Base-by-base conservation (phyloP, 139 green algal species). In the Coccomyxa sp. region DNA sequence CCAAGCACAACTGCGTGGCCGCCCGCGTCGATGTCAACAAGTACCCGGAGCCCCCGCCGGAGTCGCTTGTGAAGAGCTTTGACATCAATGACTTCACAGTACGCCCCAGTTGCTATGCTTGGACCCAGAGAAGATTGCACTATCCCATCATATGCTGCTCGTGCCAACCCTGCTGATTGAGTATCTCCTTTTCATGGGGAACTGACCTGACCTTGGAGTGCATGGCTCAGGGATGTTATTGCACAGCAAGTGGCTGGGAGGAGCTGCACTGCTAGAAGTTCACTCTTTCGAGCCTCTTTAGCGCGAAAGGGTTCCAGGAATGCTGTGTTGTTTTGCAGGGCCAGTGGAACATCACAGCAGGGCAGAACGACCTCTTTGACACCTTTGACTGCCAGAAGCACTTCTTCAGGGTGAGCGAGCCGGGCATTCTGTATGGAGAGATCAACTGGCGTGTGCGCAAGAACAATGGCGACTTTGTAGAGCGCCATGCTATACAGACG, bases 331-430 rank as follows among this genome's bases (percentile, higher is more conserved):
- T n/a, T n/a, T 18, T 64, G 75, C 78, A 84, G 73, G 92, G 92
- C 4, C 75, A 87, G 3, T 97, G 93, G 93, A 97, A 93, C 88
- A 97, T 97, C 80, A 92, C 89, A 12, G 91, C 90, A 8, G 93
- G 93, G 0, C 84, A 93, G 31, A 97, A 97, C 81, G 87, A 84
- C 7, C 83, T 95, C n/a, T 97, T 97, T 78, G 93, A 97, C 83
- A 91, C 76, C 0, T 97, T 97, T 69, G 88, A 93, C 82, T 97
- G 93, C 84, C 93, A 97, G 85, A 29, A 18, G 64, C 64, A 71
- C 64, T 71, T 36, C 64, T 72, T 79, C 36, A 54, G 54, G n/a
- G 74, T 79, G 54, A 69, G 70, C 9, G 75, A 84, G 54, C 70
- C 77, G 68, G 84, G 84, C 34, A 85, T 83, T n/a, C 71, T 95